These are phyloP conservation scores for Xylogone sp. DNA, from an alignment of 2,329 filamentous ascomycete genomes.

Conservation along the genomic window DNA sequence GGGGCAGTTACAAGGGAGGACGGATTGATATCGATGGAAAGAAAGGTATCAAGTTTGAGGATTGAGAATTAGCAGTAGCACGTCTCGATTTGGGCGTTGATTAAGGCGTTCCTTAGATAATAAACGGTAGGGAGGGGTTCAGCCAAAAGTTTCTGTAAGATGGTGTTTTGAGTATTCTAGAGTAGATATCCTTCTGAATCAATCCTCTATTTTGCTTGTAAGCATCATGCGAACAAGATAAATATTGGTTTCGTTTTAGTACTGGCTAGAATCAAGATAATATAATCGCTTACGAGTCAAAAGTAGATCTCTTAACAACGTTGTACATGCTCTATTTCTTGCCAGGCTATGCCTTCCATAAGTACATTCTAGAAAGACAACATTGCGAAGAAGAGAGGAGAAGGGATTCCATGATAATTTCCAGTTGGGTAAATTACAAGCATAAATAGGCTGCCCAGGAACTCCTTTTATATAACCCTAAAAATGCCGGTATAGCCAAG, in stretches of 20 bases:
- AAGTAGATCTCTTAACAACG: neutral
- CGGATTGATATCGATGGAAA: constrained; percentile 77
- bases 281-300: too few species aligned
- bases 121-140: too few species aligned
- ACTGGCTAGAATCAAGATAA: too few species aligned
- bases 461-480: constrained; percentile 21
- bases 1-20: constrained; percentile 86
- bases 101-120: neutral
- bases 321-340: constrained; percentile 7
- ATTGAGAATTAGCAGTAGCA: constrained; percentile 40
- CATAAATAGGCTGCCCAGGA: constrained; percentile 6
- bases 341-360: constrained; percentile 14
- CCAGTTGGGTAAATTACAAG: constrained; percentile 13
- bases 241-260: too few species aligned
- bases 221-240: too few species aligned
- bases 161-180: neutral
- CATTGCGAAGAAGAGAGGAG: constrained; percentile 20
- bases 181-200: neutral
- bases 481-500: constrained; percentile 14
- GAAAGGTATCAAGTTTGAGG: constrained; percentile 92
- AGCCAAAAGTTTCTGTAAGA: too few species aligned
- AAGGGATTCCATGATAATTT: constrained; percentile 14
- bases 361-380: constrained; percentile 18
- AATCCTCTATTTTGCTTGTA: too few species aligned
- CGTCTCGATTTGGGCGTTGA: neutral